Base-by-base conservation (phyloP, 371 early-diverging fungal genomes). In the Smittium mucronatum region DNA sequence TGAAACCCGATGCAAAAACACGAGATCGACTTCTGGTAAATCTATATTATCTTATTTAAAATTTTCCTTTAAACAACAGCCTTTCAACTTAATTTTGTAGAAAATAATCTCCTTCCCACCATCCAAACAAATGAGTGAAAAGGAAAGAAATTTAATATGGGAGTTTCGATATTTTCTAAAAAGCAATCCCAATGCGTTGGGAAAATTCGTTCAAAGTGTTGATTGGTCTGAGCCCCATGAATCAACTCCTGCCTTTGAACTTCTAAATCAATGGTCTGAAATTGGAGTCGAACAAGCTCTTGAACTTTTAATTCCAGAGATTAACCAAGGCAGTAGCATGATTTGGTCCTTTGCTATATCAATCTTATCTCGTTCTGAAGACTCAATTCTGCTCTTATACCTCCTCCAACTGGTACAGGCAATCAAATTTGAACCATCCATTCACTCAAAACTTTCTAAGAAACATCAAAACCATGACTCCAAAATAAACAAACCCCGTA, bases 141-240 rank as follows among this genome's bases (percentile, higher is more conserved):
- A 91, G 64, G 95, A 95, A 73, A 93, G 93, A 73, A 93, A 98
- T 73, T 73, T 94, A 36, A 81, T 97, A 32, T 98, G 98, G 98
- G 95, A 94, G 75, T 98, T 93, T 75, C 82, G 98, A 68, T 95
- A 90, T 70, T 94, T 93, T 73, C 80, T 98, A 58, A 90, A 93
- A 8, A 80, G 91, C 31, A 93, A 95, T 78, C 93, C 92, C 30
- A 75, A 91, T 85, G 95, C 96, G 0, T 78, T 97, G 64, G 95
- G 97, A 31, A 98, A 97, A 76, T 98, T 98, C 78, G 80, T 98
- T 32, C 93, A 93, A 74, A 90, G 92, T 66, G 97, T 97, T 2
- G 89, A 88, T 0, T 98, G 98, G 98, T 84, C 83, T n/a, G 97
- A 98, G 73, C 76, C 88, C 0, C 86, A 88, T 15, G 98, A 98